Conservation (phyloP, 371 early-diverging fungal species). For the Mucor plumbeus region DNA sequence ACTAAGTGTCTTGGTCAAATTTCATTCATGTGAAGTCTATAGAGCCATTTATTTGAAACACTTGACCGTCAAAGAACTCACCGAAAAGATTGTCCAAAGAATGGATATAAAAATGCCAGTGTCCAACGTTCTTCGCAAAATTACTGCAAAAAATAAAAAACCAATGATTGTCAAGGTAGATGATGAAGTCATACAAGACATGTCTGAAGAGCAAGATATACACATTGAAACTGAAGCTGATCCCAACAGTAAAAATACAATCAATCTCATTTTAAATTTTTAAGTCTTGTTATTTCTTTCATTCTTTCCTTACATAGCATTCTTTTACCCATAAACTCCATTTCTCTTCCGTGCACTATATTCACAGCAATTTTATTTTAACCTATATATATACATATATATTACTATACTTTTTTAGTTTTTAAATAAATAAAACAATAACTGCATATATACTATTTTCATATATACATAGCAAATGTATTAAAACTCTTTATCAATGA, state of each 20-base stretch:
- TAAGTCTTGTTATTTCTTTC: background rate
- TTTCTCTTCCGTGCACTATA: no score
- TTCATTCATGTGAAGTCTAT: constrained; percentile 42
- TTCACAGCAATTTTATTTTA: no score
- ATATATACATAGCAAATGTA: no score
- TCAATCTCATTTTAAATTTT: constrained; percentile 18
- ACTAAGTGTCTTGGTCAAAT: constrained; percentile 56
- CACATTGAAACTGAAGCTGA: constrained; percentile 53
- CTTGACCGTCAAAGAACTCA: constrained; percentile 52
- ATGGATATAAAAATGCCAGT: constrained; percentile 40
- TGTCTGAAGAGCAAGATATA: constrained; percentile 60
- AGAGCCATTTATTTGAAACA: constrained; percentile 62
- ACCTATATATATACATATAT: no score
- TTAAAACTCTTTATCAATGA: no score
- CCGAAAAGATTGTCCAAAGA: constrained; percentile 41
- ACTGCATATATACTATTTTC: no score
- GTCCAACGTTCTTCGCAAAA: constrained; percentile 16
- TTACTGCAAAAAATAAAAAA: constrained; percentile 36
- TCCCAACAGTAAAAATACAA: constrained; percentile 19
- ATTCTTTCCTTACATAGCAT: no score
- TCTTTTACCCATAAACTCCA: no score
- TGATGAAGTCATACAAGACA: constrained; percentile 59
- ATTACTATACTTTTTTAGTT: no score
- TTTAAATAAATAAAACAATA: no score
- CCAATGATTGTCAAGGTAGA: constrained; percentile 48